Evolutionary conservation across 2,329 filamentous ascomycete species (phyloP).

Genomic region (Pseudogymnoascus sp.): DNA sequence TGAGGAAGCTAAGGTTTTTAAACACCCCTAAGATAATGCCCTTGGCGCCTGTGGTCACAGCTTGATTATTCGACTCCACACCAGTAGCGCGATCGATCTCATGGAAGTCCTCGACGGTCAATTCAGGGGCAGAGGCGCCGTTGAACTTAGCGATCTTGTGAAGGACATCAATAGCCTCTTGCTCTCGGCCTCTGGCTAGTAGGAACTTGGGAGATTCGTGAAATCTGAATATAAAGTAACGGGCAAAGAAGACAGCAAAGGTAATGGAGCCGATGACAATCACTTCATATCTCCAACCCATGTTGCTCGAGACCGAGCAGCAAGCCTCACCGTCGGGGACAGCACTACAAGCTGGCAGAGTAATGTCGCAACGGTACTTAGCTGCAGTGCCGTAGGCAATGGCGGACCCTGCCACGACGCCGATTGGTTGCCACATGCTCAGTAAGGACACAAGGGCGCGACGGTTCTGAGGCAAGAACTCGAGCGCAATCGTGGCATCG

Average conservation of each 20-base stretch:
- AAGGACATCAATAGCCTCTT: slow-evolving; percentile 43
- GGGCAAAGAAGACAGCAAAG: slow-evolving; percentile 44
- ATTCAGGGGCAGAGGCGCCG: slow-evolving; percentile 14
- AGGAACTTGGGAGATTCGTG: slow-evolving; percentile 51
- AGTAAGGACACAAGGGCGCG: slow-evolving; percentile 22
- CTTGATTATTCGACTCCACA: background rate
- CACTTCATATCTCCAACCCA: slow-evolving; percentile 52
- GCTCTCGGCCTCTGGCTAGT: slow-evolving; percentile 45
- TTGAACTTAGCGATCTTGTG: slow-evolving; percentile 48
- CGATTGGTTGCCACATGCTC: slow-evolving; percentile 22
- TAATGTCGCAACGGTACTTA: slow-evolving; percentile 16
- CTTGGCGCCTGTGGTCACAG: background rate
- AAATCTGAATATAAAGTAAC: slow-evolving; percentile 48
- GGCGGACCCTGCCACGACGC: slow-evolving; percentile 19
- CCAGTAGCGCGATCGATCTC: background rate
- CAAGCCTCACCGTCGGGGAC: slow-evolving; percentile 19
- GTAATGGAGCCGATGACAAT: slow-evolving; percentile 46
- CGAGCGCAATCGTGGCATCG: slow-evolving; percentile 23
- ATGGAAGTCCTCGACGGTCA: slow-evolving; percentile 11
- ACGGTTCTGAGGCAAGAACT: slow-evolving; percentile 22
- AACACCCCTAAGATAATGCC: background rate
- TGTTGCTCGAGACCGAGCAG: slow-evolving; percentile 36
- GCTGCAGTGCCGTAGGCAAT: slow-evolving; percentile 21
- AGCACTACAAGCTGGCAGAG: slow-evolving; percentile 12
- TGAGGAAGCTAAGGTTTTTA: background rate